These are phyloP conservation scores for Lasiosphaeris hirsuta DNA, from an alignment of 495 filamentous ascomycete genomes.

Conservation along the genomic window DNA sequence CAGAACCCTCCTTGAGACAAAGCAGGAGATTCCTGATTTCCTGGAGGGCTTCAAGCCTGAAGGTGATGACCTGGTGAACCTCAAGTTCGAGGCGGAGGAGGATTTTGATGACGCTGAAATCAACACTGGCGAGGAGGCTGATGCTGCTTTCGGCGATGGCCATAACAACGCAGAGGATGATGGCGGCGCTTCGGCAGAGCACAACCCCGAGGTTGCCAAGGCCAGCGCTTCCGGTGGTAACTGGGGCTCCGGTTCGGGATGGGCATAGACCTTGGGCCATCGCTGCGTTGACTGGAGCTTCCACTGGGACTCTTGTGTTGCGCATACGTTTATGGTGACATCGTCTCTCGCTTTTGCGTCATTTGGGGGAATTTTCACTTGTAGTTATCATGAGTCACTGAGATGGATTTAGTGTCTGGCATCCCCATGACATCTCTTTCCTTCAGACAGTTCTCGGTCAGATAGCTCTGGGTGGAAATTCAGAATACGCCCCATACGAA, in stretches of 20 bases:
- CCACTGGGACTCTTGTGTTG: too few relatives aligned
- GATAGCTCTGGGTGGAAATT: slow-evolving; percentile 8
- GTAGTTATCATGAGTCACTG: background rate
- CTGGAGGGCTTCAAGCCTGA: slow-evolving; percentile 60
- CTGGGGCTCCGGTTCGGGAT: too few relatives aligned
- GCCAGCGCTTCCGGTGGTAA: too few relatives aligned
- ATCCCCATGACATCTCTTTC: background rate
- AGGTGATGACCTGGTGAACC: slow-evolving; percentile 38
- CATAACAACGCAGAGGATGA: background rate
- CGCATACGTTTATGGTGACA: too few relatives aligned
- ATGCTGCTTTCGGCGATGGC: slow-evolving; percentile 4
- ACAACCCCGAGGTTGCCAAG: too few relatives aligned
- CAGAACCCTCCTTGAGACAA: slow-evolving; percentile 74
- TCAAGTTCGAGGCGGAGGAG: slow-evolving; percentile 61
- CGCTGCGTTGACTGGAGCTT: too few relatives aligned
- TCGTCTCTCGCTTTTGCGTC: too few relatives aligned
- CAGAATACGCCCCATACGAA: too few relatives aligned
- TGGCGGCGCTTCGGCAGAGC: too few relatives aligned
- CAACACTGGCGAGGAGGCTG: slow-evolving; percentile 10
- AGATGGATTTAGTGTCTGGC: background rate
- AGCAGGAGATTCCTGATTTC: slow-evolving; percentile 79
- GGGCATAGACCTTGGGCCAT: too few relatives aligned
- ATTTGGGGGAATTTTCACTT: too few relatives aligned
- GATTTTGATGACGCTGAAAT: slow-evolving; percentile 50
- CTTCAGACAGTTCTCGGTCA: background rate